Evolutionary conservation across 2,329 filamentous ascomycete genomes (phyloP).

Genomic region (Aureobasidium vineae): DNA sequence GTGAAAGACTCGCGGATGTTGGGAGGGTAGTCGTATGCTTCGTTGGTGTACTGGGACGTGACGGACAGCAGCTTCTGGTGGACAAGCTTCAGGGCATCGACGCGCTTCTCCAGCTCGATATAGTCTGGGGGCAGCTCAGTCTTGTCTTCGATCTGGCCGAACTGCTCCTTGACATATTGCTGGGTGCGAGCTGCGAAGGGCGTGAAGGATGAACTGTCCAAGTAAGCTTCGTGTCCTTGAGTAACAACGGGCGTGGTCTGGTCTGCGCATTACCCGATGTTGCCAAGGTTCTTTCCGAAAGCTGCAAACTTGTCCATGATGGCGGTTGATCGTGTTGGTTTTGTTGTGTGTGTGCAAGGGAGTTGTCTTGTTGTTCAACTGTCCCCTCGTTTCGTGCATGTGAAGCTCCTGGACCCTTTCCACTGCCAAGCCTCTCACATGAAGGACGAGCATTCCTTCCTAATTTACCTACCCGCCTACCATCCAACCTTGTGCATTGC

Average conservation of each 20-base stretch:
- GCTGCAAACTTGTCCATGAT: slow-evolving; percentile 68
- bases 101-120: slow-evolving; percentile 96
- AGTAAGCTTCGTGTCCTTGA: slow-evolving; percentile 36
- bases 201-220: slow-evolving; percentile 63
- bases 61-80: slow-evolving; percentile 97
- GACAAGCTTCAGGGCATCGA: slow-evolving; percentile 94
- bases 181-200: slow-evolving; percentile 92
- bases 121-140: slow-evolving; percentile 97
- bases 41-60: slow-evolving; percentile 95
- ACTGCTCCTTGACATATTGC: slow-evolving; percentile 97
- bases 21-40: slow-evolving; percentile 86
- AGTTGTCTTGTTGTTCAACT: not conserved
- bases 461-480: not conserved
- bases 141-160: slow-evolving; percentile 95
- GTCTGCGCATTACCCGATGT: slow-evolving; percentile 55
- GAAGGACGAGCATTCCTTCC: not conserved
- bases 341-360: not conserved
- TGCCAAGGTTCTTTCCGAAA: slow-evolving; percentile 70
- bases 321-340: slow-evolving; percentile 1
- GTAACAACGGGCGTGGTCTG: not conserved
- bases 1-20: slow-evolving; percentile 98
- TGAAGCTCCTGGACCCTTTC: slow-evolving; percentile 20
- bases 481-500: not conserved
- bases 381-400: not conserved
- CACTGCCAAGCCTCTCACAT: slow-evolving; percentile 22